Evolutionary conservation across 2,329 filamentous ascomycete genomes (phyloP).

Genomic region (Fusarium sp.): DNA sequence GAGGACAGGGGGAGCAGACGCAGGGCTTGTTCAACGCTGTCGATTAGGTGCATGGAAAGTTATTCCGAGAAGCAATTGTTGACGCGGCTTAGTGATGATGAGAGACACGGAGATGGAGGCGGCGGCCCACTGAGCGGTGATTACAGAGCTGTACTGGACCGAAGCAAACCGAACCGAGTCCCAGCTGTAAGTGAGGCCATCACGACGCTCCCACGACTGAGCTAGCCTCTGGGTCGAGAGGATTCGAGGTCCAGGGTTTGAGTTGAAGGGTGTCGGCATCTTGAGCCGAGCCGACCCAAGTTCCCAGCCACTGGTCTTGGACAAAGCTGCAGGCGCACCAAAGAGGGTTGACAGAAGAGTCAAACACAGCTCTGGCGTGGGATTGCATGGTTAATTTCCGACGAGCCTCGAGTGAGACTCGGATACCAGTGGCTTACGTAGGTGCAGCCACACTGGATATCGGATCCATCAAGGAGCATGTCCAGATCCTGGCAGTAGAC

Average conservation of each 20-base stretch:
- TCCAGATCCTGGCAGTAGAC: background rate
- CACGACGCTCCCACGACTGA: background rate
- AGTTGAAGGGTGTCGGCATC: slow-evolving; percentile 5
- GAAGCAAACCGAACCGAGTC: slow-evolving; percentile 20
- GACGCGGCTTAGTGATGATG: background rate
- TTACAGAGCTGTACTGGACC: slow-evolving; percentile 3
- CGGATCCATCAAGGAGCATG: background rate
- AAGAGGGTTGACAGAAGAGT: background rate
- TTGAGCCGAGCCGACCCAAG: slow-evolving; percentile 11
- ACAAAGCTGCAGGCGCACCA: background rate
- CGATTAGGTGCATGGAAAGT: background rate
- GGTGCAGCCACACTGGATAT: slow-evolving; percentile 17
- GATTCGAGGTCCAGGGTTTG: background rate
- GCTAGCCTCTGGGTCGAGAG: background rate
- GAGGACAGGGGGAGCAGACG: background rate
- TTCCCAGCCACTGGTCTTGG: slow-evolving; percentile 5
- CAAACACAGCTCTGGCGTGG: background rate
- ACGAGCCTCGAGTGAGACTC: background rate
- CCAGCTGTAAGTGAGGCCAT: slow-evolving; percentile 5
- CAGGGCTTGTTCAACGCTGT: background rate
- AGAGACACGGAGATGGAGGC: background rate
- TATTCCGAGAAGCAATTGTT: background rate
- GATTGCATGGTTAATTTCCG: background rate
- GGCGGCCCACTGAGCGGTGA: background rate
- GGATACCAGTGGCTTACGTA: slow-evolving; percentile 13